Evolutionary conservation across 441 rosid genomes (phyloP).

Genomic region (Erysimum cheiri): DNA sequence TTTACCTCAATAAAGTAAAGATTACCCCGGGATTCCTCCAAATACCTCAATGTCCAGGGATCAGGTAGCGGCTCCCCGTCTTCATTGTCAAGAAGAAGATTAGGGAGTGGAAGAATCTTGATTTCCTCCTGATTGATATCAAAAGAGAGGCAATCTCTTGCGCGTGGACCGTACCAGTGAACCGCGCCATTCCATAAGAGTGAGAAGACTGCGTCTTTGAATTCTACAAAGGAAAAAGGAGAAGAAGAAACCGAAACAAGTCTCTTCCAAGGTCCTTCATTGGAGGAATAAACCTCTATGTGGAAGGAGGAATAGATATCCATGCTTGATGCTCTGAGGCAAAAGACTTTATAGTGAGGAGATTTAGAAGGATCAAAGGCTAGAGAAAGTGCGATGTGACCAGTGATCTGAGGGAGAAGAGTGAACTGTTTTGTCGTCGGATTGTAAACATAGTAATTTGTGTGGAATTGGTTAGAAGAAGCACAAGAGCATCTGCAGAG

Average conservation of each 20-base stretch:
- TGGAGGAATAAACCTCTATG: slow-evolving; percentile 50
- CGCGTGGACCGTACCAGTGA: slow-evolving; percentile 46
- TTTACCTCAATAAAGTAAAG: slow-evolving; percentile 48
- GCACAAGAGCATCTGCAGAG: slow-evolving; percentile 44
- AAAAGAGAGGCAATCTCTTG: slow-evolving; percentile 42
- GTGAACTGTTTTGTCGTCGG: slow-evolving; percentile 52
- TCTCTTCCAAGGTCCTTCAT: slow-evolving; percentile 48
- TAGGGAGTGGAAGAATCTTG: slow-evolving; percentile 47
- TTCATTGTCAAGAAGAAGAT: slow-evolving; percentile 44
- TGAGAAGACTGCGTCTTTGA: slow-evolving; percentile 38
- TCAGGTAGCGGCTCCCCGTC: slow-evolving; percentile 29
- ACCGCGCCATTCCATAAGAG: slow-evolving; percentile 56
- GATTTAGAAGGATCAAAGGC: slow-evolving; percentile 60
- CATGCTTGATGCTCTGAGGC: slow-evolving; percentile 13
- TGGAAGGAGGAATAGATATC: slow-evolving; percentile 2
- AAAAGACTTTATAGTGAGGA: slow-evolving; percentile 52
- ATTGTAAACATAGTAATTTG: slow-evolving; percentile 51
- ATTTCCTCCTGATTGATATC: slow-evolving; percentile 46
- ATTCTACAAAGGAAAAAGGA: slow-evolving; percentile 6
- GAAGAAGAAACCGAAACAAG: slow-evolving; percentile 34
- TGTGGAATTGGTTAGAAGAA: background rate
- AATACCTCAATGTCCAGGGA: slow-evolving; percentile 22
- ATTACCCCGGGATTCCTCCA: slow-evolving; percentile 50
- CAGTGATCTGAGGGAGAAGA: slow-evolving; percentile 39
- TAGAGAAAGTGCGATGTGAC: slow-evolving; percentile 29